These are phyloP conservation scores for Ophiobolus disseminans DNA, from an alignment of 2,329 filamentous ascomycete species.

Conservation along the genomic window DNA sequence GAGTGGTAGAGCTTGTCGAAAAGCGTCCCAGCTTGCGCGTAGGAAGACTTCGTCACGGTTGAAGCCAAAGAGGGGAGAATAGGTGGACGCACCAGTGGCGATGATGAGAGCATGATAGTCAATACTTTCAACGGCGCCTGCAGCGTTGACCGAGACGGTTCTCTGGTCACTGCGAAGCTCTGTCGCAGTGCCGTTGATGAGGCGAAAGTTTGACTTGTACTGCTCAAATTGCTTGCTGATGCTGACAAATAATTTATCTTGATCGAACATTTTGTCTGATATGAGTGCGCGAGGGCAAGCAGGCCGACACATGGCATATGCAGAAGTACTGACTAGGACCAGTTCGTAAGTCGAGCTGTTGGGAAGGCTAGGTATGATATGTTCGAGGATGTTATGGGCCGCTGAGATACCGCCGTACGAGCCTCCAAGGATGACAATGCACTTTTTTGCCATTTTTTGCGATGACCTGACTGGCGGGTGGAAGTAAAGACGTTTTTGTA, in stretches of 20 bases:
- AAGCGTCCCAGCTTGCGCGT: conserved; percentile 34
- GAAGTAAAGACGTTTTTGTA: too few species aligned
- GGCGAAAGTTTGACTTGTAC: conserved; percentile 47
- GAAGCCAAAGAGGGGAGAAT: conserved; percentile 45
- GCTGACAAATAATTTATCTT: conserved; percentile 45
- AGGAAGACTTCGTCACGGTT: conserved; percentile 44
- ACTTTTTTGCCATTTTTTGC: too few species aligned
- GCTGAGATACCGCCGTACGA: conserved; percentile 49
- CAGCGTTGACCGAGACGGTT: conserved; percentile 38
- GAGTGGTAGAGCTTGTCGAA: conserved; percentile 47
- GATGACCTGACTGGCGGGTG: too few species aligned
- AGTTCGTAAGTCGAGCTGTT: conserved; percentile 39
- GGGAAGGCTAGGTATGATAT: conserved; percentile 36
- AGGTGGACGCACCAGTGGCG: conserved; percentile 46
- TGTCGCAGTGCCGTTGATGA: conserved; percentile 45
- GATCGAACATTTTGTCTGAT: conserved; percentile 40
- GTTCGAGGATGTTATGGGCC: conserved; percentile 47
- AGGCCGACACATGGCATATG: conserved; percentile 43
- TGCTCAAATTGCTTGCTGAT: conserved; percentile 43
- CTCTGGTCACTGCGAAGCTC: conserved; percentile 41
- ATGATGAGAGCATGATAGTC: conserved; percentile 47
- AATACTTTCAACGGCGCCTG: conserved; percentile 31
- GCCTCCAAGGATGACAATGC: conserved; percentile 49
- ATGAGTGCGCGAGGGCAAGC: conserved; percentile 46
- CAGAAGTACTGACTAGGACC: conserved; percentile 43